Evolutionary conservation across 768 basidiomycete genomes (phyloP), one percentile per base, ranked within the genome.

Genomic region (Phallus indusiatus): DNA sequence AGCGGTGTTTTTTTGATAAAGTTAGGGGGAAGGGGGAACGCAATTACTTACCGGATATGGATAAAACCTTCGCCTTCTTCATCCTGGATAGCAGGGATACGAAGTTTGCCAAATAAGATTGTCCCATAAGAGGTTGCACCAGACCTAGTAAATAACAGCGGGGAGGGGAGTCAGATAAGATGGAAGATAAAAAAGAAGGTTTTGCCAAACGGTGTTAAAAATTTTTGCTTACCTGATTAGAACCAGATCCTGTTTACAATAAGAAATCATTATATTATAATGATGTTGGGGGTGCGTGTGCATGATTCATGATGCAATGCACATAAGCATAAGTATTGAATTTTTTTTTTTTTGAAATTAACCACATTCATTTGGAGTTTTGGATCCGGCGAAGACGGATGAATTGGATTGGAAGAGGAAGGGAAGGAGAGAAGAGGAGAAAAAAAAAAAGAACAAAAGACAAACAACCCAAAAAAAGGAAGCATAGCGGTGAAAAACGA

Each of bases 61-160:
- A 89, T 64, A 65, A 78, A 88, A 11, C 87, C 87, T 64, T 76
- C 75, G 28, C 87, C 85, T 65, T 80, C 72, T 33, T 68, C 74
- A 65, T 88, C 86, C 7, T 79, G 73, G 55, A 88, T 72, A 20
- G 79, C 84, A 8, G 86, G 85, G 49, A 90, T 76, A 64, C 78
- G 79, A 68, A 90, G 79, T 76, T 90, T 89, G 24, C 89, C 88
- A 11, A 91, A 68, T 61, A 91, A 80, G 59, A 90, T 80, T 10
- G 77, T 81, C 16, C 88, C 88, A 68, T 90, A 82, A 60, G 82
- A 77, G 35, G 83, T 83, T 37, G 70, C 80, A 83, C 57, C 85
- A 75, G 33, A 76, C 68, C 62, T 71, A 64, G 14, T n/a, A 28
- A 28, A 28, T 2, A 2, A 28, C 28, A 7, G 28, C 4, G 28